phyloP scores from a whole-genome alignment of 495 filamentous ascomycete genomes.

The Podospora sp. region DNA sequence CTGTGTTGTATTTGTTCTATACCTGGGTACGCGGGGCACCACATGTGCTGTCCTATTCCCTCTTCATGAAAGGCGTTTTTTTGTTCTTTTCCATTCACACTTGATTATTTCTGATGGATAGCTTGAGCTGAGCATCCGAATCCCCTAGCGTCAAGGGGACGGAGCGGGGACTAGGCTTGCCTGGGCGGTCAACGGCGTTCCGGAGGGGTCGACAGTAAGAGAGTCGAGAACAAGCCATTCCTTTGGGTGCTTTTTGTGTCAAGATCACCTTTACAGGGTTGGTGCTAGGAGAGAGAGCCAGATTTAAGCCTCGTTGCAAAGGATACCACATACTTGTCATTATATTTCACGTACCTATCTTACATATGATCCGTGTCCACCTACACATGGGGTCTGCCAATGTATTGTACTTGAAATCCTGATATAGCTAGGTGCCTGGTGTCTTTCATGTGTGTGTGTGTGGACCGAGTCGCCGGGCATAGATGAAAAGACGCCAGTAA shows the following conservation, averaged over 20 bases:
- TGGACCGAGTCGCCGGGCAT: no score
- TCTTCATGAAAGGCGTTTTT: constrained; percentile 5
- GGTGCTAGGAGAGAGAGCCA: background rate
- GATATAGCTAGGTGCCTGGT: no score
- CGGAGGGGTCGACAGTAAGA: background rate
- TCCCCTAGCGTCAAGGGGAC: background rate
- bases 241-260: background rate
- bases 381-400: no score
- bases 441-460: no score
- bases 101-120: background rate
- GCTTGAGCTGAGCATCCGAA: background rate
- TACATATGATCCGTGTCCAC: background rate
- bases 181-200: background rate
- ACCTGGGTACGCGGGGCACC: background rate
- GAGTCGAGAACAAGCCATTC: background rate
- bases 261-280: background rate
- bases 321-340: background rate
- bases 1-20: constrained; percentile 1
- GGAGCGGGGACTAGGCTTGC: background rate
- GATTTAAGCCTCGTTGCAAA: background rate
- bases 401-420: no score
- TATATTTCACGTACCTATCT: background rate
- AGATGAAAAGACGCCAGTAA: no score
- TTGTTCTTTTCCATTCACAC: background rate
- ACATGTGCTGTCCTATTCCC: background rate